Base-by-base conservation (phyloP, 1,284 basidiomycete species). In the Butyriboletus pseudospeciosus region DNA sequence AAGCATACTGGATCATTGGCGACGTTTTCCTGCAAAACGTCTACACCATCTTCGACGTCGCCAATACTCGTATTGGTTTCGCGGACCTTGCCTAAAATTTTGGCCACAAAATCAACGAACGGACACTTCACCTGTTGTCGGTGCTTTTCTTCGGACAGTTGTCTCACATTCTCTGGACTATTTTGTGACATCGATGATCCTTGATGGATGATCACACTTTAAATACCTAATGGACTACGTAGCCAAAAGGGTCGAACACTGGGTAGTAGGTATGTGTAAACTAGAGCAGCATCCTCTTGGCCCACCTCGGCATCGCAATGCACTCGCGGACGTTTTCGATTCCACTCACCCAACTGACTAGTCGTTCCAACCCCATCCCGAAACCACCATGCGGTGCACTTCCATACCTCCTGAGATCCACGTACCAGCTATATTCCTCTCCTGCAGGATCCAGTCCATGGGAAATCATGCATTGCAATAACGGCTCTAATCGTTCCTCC, bases 381-480 rank as follows among this genome's bases (percentile, higher is more conserved):
- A 94, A 97, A 6, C 94, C 94, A 25, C 90, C 93, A 72, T 96
- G 93, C 4, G 92, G 87, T 23, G 88, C 85, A n/a, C 86, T 85
- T 7, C 94, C 94, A 62, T 77, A 87, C 63, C 77, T 78, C 54
- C 94, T 76, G 58, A 96, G 69, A 62, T 96, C 92, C 51, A 86
- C 61, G 72, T 97, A 98, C 94, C 94, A 97, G 39, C 74, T 73
- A 64, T 93, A 94, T 35, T 81, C 81, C 28, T 77, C 79, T 39
- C 66, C 69, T 12, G 56, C 26, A 5, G 65, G 68, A 42, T 79
- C 73, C 61, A 85, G 65, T 14, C 80, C 81, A 36, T 77, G 74
- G 30, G 66, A 64, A 23, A 66, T 62, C 74, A 95, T 80, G 37
- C 80, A 76, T 14, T 63, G 66, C 51, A 76, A 68, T 34, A 97